phyloP scores from a whole-genome alignment of 176 grass and related monocot genomes.

The Ensete glaucum region DNA sequence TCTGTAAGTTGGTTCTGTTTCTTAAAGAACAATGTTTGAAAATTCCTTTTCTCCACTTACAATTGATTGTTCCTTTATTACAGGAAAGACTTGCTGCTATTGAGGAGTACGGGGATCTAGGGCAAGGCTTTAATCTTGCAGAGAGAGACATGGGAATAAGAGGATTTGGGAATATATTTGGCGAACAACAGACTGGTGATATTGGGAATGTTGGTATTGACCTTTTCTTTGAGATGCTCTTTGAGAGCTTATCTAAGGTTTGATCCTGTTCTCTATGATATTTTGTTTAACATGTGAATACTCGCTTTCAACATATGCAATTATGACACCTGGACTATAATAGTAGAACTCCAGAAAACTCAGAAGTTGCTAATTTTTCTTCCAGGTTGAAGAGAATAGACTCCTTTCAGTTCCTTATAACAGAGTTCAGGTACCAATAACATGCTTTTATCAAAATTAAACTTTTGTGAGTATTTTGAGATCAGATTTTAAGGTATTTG shows the following conservation, averaged over 20 bases:
- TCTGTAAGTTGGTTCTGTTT: neutral
- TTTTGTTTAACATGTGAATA: neutral
- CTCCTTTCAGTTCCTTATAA: conserved; percentile 65
- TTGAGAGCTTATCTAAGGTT: conserved; percentile 94
- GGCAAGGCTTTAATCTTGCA: conserved; percentile 89
- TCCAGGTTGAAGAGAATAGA: conserved; percentile 82
- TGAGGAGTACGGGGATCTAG: conserved; percentile 74
- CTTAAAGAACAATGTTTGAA: neutral
- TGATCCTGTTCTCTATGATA: conserved; percentile 2
- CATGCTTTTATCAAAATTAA: neutral
- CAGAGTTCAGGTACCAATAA: conserved; percentile 57
- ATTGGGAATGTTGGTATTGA: conserved; percentile 95
- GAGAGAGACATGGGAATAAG: conserved; percentile 97
- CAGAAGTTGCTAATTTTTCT: conserved; percentile 23
- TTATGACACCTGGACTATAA: neutral
- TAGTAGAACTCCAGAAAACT: conserved; percentile 7
- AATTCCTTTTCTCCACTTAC: neutral
- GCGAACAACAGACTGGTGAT: conserved; percentile 94
- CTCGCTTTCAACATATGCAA: neutral
- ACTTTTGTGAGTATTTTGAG: neutral
- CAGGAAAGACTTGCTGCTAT: conserved; percentile 89
- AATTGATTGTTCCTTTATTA: conserved; percentile 12
- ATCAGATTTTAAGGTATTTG: neutral
- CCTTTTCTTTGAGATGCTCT: conserved; percentile 99
- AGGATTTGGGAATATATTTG: conserved; percentile 91